Percentiles rank a stretch among this genome's conserved stretches.
phyloP scores from a whole-genome alignment of 164 flowering plant species.

The Buxus sempervirens region DNA sequence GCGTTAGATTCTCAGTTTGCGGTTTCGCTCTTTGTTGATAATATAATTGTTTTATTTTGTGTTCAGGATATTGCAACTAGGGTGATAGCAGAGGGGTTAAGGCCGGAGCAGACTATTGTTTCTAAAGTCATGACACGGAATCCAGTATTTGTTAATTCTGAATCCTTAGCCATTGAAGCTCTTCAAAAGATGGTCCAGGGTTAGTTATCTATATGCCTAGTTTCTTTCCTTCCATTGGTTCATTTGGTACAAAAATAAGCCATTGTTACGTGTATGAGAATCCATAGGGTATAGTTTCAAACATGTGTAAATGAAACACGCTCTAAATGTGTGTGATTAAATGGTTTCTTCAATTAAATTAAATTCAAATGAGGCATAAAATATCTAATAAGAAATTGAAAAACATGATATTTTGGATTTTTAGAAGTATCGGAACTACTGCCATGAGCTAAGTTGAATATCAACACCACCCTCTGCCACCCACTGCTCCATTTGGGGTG shows the following conservation, averaged over 20 bases:
- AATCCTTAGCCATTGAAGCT: constrained; percentile 87
- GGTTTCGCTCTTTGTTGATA: neutral
- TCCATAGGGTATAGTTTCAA: neutral
- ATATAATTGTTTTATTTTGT: constrained; percentile 6
- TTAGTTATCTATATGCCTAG: constrained; percentile 17
- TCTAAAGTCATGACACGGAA: constrained; percentile 92
- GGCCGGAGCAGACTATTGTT: constrained; percentile 82
- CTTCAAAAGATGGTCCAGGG: constrained; percentile 98
- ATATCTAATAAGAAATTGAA: no score
- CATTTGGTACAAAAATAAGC: no score
- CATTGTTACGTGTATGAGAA: neutral
- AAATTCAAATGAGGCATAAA: no score
- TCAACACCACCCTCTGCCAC: no score
- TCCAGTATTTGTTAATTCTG: constrained; percentile 86
- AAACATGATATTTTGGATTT: no score
- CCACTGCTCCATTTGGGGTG: no score
- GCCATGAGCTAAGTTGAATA: no score
- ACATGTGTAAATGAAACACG: neutral
- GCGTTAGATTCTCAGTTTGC: neutral
- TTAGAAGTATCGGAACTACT: no score
- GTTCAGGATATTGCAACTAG: constrained; percentile 77
- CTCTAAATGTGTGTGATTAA: no score
- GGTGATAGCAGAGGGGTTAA: constrained; percentile 86
- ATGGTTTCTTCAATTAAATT: no score
- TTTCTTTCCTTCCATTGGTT: neutral